Base-by-base conservation (phyloP, 2,329 filamentous ascomycete genomes). In the Clarireedia hainanense region DNA sequence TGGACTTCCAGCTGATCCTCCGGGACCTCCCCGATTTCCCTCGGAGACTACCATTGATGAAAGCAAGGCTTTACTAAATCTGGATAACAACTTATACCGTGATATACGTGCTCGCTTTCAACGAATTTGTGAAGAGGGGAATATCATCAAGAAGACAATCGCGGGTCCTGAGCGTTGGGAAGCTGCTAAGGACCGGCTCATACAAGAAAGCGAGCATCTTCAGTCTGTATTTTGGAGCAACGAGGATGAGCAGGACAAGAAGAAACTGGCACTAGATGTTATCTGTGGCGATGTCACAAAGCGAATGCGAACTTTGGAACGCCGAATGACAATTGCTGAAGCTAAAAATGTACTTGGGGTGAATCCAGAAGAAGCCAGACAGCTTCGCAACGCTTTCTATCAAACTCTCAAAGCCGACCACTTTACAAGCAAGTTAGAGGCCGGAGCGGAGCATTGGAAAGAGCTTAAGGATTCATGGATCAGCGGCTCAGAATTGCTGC, bases 271-370 rank as follows among this genome's bases (percentile, higher is more conserved):
- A 0, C 73, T 95, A 5, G 89, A 95, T 67, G 80, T 90, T 47
- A 84, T 95, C 24, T 91, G 87, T 66, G 86, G 82, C 27, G 88
- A 92, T 71, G 86, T 92, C 30, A 91, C 88, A 1, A 94, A 94
- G 71, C 77, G 86, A 20, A 84, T 91, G 75, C 81, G 89, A 64
- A 81, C 74, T 12, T 68, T 82, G 56, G 80, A 83, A 49, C 78
- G 76, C 36, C 76, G 80, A n/a, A 84, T 92, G 78, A 85, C 83
- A 0, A 80, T 92, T 46, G 79, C 82, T 1, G 85, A 91, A 57
- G 88, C 87, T 4, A 91, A 90, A 68, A 88, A 86, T 66, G 74
- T 78, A 30, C 76, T 90, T 47, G 82, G 83, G 30, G 75, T 90
- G 61, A 88, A 87, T 58, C 81, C 85, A 6, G 81, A 85, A 64